Conservation (phyloP, 2,329 filamentous ascomycete species). For the Epichloe brachyelytri region DNA sequence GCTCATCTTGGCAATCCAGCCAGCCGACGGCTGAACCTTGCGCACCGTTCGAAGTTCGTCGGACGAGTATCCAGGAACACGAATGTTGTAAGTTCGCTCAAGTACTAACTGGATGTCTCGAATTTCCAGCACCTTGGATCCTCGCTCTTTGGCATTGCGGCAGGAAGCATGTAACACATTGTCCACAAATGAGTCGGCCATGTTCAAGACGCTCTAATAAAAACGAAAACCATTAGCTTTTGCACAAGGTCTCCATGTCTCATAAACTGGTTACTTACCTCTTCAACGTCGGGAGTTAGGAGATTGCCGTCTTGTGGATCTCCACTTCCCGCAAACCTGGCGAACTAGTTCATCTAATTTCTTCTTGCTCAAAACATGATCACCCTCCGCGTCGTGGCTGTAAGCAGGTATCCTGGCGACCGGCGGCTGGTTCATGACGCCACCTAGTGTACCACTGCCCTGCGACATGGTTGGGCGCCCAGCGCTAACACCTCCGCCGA, state of each 20-base stretch:
- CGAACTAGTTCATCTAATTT: slow-evolving; percentile 91
- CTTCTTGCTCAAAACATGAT: slow-evolving; percentile 92
- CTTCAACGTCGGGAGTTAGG: slow-evolving; percentile 86
- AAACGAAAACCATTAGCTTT: slow-evolving; percentile 8
- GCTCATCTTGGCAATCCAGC: slow-evolving; percentile 95
- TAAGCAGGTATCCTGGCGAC: slow-evolving; percentile 71
- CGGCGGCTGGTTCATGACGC: slow-evolving; percentile 78
- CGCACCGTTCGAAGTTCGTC: slow-evolving; percentile 91
- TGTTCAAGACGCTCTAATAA: slow-evolving; percentile 65
- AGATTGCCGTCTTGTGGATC: slow-evolving; percentile 63
- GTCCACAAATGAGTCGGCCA: slow-evolving; percentile 93
- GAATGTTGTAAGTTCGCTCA: slow-evolving; percentile 78
- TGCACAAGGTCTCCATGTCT: not conserved
- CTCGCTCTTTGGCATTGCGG: slow-evolving; percentile 83
- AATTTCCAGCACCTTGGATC: slow-evolving; percentile 80
- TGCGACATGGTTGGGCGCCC: slow-evolving; percentile 73
- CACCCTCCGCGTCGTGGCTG: slow-evolving; percentile 81
- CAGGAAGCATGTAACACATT: slow-evolving; percentile 78
- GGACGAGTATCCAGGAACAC: slow-evolving; percentile 84
- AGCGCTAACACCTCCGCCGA: slow-evolving; percentile 47
- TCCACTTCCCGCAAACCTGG: slow-evolving; percentile 74
- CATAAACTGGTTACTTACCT: slow-evolving; percentile 44
- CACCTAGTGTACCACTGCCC: slow-evolving; percentile 62
- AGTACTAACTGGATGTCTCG: slow-evolving; percentile 74
- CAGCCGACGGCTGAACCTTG: slow-evolving; percentile 77